Evolutionary conservation across 2,329 filamentous ascomycete genomes (phyloP), one percentile per base, ranked within the genome.

Genomic region (Hypoxylon rubiginosum): DNA sequence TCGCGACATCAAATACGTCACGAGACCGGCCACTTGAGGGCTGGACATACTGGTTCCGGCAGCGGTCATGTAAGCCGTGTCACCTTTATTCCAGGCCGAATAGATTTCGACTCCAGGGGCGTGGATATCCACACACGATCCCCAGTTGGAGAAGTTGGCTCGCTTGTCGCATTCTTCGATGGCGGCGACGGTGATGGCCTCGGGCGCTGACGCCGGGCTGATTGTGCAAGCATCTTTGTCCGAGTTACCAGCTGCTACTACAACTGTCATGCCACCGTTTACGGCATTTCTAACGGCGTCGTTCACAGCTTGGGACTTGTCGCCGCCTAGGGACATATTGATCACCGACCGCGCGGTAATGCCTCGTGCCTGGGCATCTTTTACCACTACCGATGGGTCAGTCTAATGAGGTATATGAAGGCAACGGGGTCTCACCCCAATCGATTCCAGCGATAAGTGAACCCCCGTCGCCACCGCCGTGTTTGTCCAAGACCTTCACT

Each of bases 11-110:
- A 75, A 46, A 30, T 74, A 75, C 8, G 73, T 73, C 13, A 63
- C 67, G 13, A 75, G 53, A 3, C 74, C 74, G 13, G 73, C 72
- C 13, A 76, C 66, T 28, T 76, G 73, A 19, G 74, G 74, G 13
- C 67, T 58, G 17, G 74, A 70, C 72, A 75, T 74, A 45, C 74
- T 76, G 1, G 74, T 76, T 17, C 74, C 74, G 43, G 68, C 71
- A 32, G 72, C 32, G 4, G 52, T 60, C 7, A 50, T 45, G 21
- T 74, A 73, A 4, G 54, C 51, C 3, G 62, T 19, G 45, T 74
- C 68, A 30, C 62, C 49, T 3, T 67, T 57, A 4, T 68, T 61
- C 63, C 67, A 74, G 4, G 73, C 67, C 36, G 72, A 75, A 26
- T 50, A 52, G 39, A 76, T 72, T 43, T 71, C 58, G 26, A 58